Conservation (phyloP, 2,329 filamentous ascomycete species). For the Aspergillus spinulosporus region DNA sequence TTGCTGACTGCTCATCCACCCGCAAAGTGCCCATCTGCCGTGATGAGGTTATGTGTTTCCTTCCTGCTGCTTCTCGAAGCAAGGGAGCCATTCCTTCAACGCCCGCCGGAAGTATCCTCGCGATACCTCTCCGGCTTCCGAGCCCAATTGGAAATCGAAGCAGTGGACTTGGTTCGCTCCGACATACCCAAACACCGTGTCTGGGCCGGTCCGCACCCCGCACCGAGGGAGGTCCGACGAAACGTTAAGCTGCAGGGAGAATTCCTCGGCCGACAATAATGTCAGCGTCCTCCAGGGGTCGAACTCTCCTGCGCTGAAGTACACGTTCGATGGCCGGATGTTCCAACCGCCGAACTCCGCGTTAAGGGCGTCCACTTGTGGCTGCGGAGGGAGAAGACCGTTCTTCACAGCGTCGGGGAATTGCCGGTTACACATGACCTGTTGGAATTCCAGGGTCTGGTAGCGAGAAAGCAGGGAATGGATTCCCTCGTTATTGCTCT, state of each 20-base stretch:
- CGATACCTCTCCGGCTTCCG: slow-evolving; percentile 35
- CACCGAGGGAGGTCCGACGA: slow-evolving; percentile 48
- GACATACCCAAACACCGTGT: slow-evolving; percentile 52
- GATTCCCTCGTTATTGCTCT: slow-evolving; percentile 50
- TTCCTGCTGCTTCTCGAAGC: slow-evolving; percentile 31
- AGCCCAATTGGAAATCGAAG: slow-evolving; percentile 47
- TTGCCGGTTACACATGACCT: slow-evolving; percentile 50
- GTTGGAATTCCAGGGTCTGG: slow-evolving; percentile 47
- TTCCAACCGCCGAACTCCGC: slow-evolving; percentile 51
- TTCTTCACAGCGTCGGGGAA: slow-evolving; percentile 46
- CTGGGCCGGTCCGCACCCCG: slow-evolving; percentile 35
- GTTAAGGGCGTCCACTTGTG: slow-evolving; percentile 44
- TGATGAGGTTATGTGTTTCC: neutral
- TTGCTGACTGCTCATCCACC: neutral
- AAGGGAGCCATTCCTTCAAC: slow-evolving; percentile 50
- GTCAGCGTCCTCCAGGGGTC: slow-evolving; percentile 55
- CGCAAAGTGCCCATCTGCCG: too few relatives aligned
- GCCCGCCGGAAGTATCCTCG: slow-evolving; percentile 44
- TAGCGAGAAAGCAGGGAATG: slow-evolving; percentile 51
- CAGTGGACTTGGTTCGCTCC: slow-evolving; percentile 50
- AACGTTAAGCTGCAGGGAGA: slow-evolving; percentile 40
- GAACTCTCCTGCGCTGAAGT: slow-evolving; percentile 53
- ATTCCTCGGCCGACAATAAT: slow-evolving; percentile 43
- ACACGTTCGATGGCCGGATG: slow-evolving; percentile 54
- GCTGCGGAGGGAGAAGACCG: slow-evolving; percentile 45